Conservation (phyloP, 2,329 filamentous ascomycete species). For the Xylaria sp. region DNA sequence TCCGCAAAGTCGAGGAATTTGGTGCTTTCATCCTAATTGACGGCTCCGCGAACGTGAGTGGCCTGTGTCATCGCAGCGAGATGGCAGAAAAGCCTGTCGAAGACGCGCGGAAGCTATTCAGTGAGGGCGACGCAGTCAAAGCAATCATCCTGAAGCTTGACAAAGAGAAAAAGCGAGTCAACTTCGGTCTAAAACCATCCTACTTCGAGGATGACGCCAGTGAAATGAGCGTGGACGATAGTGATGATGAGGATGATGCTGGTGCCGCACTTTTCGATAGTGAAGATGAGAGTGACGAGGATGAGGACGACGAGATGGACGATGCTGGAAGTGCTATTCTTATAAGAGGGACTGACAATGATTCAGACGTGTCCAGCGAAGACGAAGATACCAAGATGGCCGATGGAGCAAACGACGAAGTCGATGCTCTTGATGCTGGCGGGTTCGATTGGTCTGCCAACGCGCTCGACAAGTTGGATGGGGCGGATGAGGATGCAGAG, state of each 20-base stretch:
- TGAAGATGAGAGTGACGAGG: conserved; percentile 50
- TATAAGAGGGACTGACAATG: conserved; percentile 49
- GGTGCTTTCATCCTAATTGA: conserved; percentile 93
- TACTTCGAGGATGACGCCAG: conserved; percentile 72
- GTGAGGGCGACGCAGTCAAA: conserved; percentile 90
- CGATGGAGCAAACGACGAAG: conserved; percentile 40
- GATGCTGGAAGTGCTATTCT: conserved; percentile 49
- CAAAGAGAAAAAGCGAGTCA: conserved; percentile 74
- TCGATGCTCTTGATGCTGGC: conserved; percentile 66
- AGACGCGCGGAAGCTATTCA: conserved; percentile 88
- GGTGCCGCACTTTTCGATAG: conserved; percentile 47
- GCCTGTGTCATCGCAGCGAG: conserved; percentile 88
- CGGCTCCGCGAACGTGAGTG: conserved; percentile 84
- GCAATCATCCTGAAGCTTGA: conserved; percentile 84
- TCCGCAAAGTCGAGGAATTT: conserved; percentile 92
- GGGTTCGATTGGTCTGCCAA: conserved; percentile 89
- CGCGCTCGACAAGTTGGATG: conserved; percentile 57
- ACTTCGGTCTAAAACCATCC: conserved; percentile 88
- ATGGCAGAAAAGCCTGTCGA: conserved; percentile 83
- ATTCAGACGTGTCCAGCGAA: conserved; percentile 44
- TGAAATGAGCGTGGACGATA: conserved; percentile 51
- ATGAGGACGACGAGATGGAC: conserved; percentile 51
- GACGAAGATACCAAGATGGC: conserved; percentile 49
- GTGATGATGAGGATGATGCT: conserved; percentile 47
- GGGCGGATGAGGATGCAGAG: conserved; percentile 54